Percentiles rank a stretch among this genome's conserved stretches.
These are phyloP conservation scores for Xylaria sp. DNA, from an alignment of 2,329 filamentous ascomycete genomes.

Conservation along the genomic window DNA sequence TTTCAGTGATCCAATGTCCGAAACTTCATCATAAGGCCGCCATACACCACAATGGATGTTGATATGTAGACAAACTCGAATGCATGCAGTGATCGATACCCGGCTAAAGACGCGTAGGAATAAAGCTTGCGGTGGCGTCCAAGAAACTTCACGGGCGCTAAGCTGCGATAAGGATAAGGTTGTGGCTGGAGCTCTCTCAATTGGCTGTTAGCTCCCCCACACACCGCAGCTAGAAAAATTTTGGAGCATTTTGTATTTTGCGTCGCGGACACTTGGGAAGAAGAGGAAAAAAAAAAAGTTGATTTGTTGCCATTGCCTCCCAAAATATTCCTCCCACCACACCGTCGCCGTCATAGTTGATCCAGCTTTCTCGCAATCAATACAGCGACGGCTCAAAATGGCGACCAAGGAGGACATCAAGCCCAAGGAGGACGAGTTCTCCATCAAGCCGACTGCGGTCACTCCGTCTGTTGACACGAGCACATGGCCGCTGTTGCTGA, in stretches of 20 bases:
- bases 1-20: neutral
- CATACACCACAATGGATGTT: too few relatives aligned
- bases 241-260: conserved; percentile 34
- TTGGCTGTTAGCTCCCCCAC: conserved; percentile 20
- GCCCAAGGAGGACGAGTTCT: conserved; percentile 33
- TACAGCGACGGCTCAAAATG: conserved; percentile 32
- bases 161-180: conserved; percentile 1
- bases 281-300: conserved; percentile 3
- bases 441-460: conserved; percentile 87
- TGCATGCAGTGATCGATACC: too few relatives aligned
- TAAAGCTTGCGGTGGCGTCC: too few relatives aligned
- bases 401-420: conserved; percentile 28
- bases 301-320: conserved; percentile 26
- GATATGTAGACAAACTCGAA: too few relatives aligned
- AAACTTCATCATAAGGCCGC: conserved; percentile 1
- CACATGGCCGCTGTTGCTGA: conserved; percentile 89
- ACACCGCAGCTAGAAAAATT: conserved; percentile 33
- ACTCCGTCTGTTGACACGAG: conserved; percentile 81
- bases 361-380: conserved; percentile 10
- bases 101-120: too few relatives aligned
- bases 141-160: conserved; percentile 1
- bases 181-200: conserved; percentile 20
- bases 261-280: neutral
- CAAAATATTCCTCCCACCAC: conserved; percentile 23
- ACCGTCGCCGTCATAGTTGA: conserved; percentile 24